Conservation (phyloP, 169 alveolate species). For the Plasmodium blacklocki region DNA sequence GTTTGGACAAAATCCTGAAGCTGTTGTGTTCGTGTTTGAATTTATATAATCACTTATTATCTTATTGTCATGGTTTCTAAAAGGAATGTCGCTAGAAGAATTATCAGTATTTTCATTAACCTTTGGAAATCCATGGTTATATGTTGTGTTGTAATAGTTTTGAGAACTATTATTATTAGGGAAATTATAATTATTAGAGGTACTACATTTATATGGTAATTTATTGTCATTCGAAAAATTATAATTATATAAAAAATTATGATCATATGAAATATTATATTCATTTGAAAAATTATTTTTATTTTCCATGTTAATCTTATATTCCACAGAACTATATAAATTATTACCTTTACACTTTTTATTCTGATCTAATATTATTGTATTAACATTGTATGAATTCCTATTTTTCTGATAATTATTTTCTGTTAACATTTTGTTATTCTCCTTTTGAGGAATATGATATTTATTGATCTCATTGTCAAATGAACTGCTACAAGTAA, state of each 20-base stretch:
- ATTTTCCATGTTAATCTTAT: not conserved
- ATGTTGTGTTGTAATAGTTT: too few species aligned
- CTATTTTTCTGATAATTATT: slow-evolving; percentile 4
- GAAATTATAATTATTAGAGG: too few species aligned
- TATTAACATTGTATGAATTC: not conserved
- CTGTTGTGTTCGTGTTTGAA: too few species aligned
- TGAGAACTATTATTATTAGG: too few species aligned
- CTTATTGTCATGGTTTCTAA: too few species aligned
- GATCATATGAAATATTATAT: slow-evolving; percentile 6
- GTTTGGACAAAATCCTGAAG: not conserved
- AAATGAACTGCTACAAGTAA: not conserved
- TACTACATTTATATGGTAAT: slow-evolving; percentile 4
- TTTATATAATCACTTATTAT: too few species aligned
- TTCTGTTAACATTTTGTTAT: slow-evolving; percentile 2
- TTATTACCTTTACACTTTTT: not conserved
- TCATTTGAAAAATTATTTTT: not conserved
- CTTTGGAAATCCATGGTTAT: too few species aligned
- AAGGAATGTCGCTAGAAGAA: too few species aligned
- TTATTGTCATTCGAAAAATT: slow-evolving; percentile 1
- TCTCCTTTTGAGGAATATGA: not conserved
- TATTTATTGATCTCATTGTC: slow-evolving; percentile 7
- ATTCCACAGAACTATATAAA: not conserved
- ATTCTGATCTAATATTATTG: not conserved
- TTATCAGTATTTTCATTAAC: too few species aligned
- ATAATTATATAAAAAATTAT: slow-evolving; percentile 19